A percentile compares a stretch with the other conserved stretches of the same genome.
Evolutionary conservation across 306 rosid species (phyloP).

Genomic region (Malus sylvestris): DNA sequence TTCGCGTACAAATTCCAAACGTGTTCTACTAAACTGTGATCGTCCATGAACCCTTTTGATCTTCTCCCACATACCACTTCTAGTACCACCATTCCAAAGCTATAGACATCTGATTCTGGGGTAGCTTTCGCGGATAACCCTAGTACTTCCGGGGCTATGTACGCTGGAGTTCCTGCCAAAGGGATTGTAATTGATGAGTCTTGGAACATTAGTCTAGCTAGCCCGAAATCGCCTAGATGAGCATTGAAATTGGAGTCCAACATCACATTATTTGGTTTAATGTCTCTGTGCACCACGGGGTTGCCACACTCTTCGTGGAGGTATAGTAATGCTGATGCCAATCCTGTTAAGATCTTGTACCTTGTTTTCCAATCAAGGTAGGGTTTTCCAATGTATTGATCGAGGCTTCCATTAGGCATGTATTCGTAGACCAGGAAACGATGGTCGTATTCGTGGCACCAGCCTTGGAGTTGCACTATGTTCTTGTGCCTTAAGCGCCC

Average conservation of each 20-base stretch:
- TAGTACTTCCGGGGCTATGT: conserved; percentile 47
- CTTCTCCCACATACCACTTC: conserved; percentile 56
- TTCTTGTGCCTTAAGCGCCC: conserved; percentile 55
- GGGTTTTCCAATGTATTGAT: conserved; percentile 33
- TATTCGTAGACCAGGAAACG: conserved; percentile 44
- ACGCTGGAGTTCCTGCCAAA: conserved; percentile 43
- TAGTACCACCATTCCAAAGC: conserved; percentile 51
- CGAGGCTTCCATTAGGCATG: conserved; percentile 59
- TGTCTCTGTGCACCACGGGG: conserved; percentile 53
- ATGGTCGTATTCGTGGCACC: conserved; percentile 36
- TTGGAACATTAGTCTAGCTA: conserved; percentile 36
- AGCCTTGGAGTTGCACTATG: conserved; percentile 47
- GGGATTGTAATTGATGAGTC: conserved; percentile 26
- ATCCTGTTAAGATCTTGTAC: conserved; percentile 39
- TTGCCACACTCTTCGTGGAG: conserved; percentile 55
- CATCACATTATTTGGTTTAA: conserved; percentile 51
- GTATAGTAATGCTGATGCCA: conserved; percentile 48
- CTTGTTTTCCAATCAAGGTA: conserved; percentile 41
- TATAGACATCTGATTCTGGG: conserved; percentile 46
- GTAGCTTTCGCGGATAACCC: conserved; percentile 44
- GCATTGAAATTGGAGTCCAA: conserved; percentile 31
- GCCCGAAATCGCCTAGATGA: conserved; percentile 53
- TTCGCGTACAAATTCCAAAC: conserved; percentile 39
- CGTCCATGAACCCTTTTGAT: conserved; percentile 31
- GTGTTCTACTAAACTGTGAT: conserved; percentile 36